phyloP scores from a whole-genome alignment of 306 rosid species.

The Quercus suber region DNA sequence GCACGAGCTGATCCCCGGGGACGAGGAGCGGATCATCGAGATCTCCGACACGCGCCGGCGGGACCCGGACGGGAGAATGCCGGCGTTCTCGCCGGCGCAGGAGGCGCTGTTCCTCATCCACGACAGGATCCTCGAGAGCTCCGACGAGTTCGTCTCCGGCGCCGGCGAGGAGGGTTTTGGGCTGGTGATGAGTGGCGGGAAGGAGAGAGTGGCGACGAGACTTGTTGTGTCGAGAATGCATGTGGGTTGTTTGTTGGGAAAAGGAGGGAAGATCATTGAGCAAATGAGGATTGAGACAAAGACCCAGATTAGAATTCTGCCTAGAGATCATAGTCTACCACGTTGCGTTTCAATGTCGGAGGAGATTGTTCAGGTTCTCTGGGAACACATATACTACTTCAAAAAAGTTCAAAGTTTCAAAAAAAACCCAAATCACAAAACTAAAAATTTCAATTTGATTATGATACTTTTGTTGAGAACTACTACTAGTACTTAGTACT shows the following conservation, averaged over 20 bases:
- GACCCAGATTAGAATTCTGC: conserved; percentile 96
- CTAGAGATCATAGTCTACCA: conserved; percentile 90
- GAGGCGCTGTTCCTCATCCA: conserved; percentile 88
- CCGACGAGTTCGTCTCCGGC: conserved; percentile 48
- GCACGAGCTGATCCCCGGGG: conserved; percentile 81
- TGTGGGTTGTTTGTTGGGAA: conserved; percentile 93
- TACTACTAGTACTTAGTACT: no score
- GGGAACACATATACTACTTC: no score
- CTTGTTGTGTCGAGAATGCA: conserved; percentile 96
- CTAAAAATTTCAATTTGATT: no score
- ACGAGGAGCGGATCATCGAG: conserved; percentile 95
- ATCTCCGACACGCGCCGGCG: conserved; percentile 94
- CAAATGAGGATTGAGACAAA: conserved; percentile 97
- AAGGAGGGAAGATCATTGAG: conserved; percentile 98
- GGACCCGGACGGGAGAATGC: conserved; percentile 91
- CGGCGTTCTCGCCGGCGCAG: conserved; percentile 94
- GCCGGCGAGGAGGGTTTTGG: conserved; percentile 70
- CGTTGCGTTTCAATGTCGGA: conserved; percentile 95
- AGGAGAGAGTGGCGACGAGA: conserved; percentile 69
- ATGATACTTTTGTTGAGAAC: no score
- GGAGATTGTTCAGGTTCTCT: conserved; percentile 96
- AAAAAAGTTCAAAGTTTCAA: no score
- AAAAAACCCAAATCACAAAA: no score
- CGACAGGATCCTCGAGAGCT: conserved; percentile 86
- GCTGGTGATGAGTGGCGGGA: conserved; percentile 40